Percentiles rank a stretch among this genome's conserved stretches.
Evolutionary conservation across 1,284 basidiomycete genomes (phyloP).

Genomic region (Ceratobasidium sp.): DNA sequence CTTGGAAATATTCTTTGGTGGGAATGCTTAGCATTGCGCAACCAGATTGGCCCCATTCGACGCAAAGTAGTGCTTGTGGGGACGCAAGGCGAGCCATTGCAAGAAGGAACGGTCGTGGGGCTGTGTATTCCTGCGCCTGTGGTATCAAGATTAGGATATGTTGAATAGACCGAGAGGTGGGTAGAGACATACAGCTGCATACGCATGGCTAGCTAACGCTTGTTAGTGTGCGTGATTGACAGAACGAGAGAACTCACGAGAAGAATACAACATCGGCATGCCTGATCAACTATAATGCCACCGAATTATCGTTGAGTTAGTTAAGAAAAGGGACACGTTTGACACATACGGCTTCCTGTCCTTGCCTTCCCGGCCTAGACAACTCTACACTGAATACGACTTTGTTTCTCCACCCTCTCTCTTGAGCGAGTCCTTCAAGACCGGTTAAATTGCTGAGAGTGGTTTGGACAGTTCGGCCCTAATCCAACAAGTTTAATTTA

Average conservation of each 20-base stretch:
- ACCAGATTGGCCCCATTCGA: conserved; percentile 71
- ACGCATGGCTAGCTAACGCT: conserved; percentile 60
- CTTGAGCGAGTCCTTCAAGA: conserved; percentile 75
- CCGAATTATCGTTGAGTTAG: conserved; percentile 37
- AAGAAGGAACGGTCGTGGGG: conserved; percentile 75
- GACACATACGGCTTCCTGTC: conserved; percentile 70
- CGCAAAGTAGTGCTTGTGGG: conserved; percentile 76
- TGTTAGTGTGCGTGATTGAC: conserved; percentile 9
- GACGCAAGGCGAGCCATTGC: conserved; percentile 69
- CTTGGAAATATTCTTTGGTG: conserved; percentile 79
- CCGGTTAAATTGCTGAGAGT: conserved; percentile 74
- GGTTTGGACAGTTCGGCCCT: conserved; percentile 40
- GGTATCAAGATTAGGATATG: conserved; percentile 51
- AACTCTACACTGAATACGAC: conserved; percentile 80
- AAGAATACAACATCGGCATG: conserved; percentile 79
- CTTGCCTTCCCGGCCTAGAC: conserved; percentile 70
- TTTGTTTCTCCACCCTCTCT: conserved; percentile 77
- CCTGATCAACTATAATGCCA: conserved; percentile 66
- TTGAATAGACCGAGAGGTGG: conserved; percentile 51
- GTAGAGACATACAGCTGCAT: conserved; percentile 58
- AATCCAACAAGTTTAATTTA: background rate
- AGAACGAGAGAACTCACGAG: conserved; percentile 44
- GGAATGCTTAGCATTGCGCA: conserved; percentile 80
- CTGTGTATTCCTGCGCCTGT: conserved; percentile 39
- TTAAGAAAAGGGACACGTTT: conserved; percentile 38